Conservation (phyloP, 2,329 filamentous ascomycete genomes). For the Neonectria hederae region DNA sequence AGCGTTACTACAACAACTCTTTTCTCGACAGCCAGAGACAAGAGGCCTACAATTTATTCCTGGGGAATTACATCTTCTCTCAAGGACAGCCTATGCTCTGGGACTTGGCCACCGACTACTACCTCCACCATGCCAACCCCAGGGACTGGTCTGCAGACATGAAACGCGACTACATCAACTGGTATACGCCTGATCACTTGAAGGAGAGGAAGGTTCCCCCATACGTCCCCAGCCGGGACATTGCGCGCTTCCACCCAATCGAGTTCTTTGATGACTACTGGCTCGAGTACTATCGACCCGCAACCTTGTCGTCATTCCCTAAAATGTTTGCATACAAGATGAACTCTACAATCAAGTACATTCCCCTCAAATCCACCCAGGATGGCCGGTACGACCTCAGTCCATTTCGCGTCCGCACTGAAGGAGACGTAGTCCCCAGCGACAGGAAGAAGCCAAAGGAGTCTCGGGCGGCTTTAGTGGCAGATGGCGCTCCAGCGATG, state of each 20-base stretch:
- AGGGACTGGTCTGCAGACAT: slow-evolving; percentile 72
- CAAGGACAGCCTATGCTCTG: slow-evolving; percentile 94
- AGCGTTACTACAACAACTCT: slow-evolving; percentile 98
- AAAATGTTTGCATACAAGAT: slow-evolving; percentile 95
- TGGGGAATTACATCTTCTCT: slow-evolving; percentile 92
- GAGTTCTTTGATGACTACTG: slow-evolving; percentile 90
- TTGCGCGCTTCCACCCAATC: slow-evolving; percentile 56
- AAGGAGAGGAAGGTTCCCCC: slow-evolving; percentile 67
- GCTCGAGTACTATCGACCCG: slow-evolving; percentile 94
- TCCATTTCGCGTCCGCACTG: slow-evolving; percentile 83
- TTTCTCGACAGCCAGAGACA: slow-evolving; percentile 98
- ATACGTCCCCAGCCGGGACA: slow-evolving; percentile 49
- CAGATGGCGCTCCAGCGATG: slow-evolving; percentile 52
- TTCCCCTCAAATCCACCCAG: slow-evolving; percentile 77
- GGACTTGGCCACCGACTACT: slow-evolving; percentile 95
- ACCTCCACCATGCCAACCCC: slow-evolving; percentile 90
- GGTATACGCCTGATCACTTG: slow-evolving; percentile 83
- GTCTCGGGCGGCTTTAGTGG: slow-evolving; percentile 42
- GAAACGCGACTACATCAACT: slow-evolving; percentile 81
- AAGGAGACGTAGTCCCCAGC: slow-evolving; percentile 65
- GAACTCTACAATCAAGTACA: slow-evolving; percentile 87
- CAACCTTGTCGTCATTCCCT: slow-evolving; percentile 85
- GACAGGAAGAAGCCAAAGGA: slow-evolving; percentile 73
- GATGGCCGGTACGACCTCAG: slow-evolving; percentile 84
- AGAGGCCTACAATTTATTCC: slow-evolving; percentile 96